phyloP scores from a whole-genome alignment of 2,329 filamentous ascomycete genomes.

The Aschersonia sp. region DNA sequence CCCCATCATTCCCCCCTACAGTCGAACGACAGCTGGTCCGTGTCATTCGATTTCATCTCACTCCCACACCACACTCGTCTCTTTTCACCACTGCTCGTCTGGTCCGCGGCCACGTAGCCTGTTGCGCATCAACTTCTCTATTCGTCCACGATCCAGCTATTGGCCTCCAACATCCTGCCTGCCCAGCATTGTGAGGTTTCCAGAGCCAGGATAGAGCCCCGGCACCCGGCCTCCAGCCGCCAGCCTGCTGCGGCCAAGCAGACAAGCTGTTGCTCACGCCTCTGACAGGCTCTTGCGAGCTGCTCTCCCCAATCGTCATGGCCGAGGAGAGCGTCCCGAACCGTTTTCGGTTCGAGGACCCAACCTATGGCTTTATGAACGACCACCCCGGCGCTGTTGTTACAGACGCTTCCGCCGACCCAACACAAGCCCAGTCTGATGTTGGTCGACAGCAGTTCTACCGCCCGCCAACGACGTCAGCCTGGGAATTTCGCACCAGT shows the following conservation, averaged over 20 bases:
- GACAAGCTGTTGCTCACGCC: not conserved
- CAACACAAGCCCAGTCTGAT: slow-evolving; percentile 14
- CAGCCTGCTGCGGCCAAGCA: not conserved
- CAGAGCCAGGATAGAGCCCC: not conserved
- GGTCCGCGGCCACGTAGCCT: not conserved
- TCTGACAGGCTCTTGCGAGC: not conserved
- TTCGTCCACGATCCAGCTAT: not conserved
- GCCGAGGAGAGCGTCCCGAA: slow-evolving; percentile 23
- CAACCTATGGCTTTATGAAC: slow-evolving; percentile 22
- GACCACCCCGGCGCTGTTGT: slow-evolving; percentile 14
- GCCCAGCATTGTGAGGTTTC: slow-evolving; percentile 1
- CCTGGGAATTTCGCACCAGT: slow-evolving; percentile 34
- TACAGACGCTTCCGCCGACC: slow-evolving; percentile 16
- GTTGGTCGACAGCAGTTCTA: slow-evolving; percentile 20
- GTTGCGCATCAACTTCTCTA: not conserved
- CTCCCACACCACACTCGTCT: slow-evolving; percentile 1
- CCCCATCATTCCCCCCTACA: slow-evolving; percentile 1
- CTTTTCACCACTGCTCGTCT: not conserved
- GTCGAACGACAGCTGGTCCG: slow-evolving; percentile 4
- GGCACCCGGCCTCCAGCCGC: slow-evolving; percentile 2
- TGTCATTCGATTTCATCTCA: slow-evolving; percentile 5
- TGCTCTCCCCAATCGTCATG: slow-evolving; percentile 14
- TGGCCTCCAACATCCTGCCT: not conserved
- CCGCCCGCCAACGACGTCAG: slow-evolving; percentile 11
- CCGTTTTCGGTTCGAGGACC: slow-evolving; percentile 30